Base-by-base conservation (phyloP, 257 asterid genomes). In the Solanum chiquidenum region DNA sequence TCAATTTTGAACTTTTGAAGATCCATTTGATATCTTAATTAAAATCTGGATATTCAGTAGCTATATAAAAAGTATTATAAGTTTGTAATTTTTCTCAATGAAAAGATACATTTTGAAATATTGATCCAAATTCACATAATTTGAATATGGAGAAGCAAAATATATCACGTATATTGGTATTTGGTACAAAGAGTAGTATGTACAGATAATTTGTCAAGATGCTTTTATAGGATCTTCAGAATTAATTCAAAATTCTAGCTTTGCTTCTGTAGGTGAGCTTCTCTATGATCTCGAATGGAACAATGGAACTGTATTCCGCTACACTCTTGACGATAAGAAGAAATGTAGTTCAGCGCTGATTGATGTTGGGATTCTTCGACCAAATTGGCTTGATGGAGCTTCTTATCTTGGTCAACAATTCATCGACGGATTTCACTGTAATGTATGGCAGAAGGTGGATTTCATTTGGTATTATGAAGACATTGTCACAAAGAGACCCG, bases 381-480 rank as follows among this genome's bases (percentile, higher is more conserved):
- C 98, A 1, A 86, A 93, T 89, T 94, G 93, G 91, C 97, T 94
- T 12, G 89, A 90, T 3, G 98, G 93, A 34, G 98, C 96, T 11
- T 92, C 69, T 4, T 95, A 92, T 88, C 86, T 90, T 25, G 97
- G 98, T 9, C 95, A 88, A 88, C 90, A 85, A 49, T 73, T 42
- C 25, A 84, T 72, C 85, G 98, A 95, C n/a, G 98, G 98, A 1
- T 95, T 95, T 34, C 90, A 92, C 10, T 95, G 98, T 69, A 93
- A 93, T 89, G 94, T 92, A 27, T 94, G 98, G 98, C 91, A 92
- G 73, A 95, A 95, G 75, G 96, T 88, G 2, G 97, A 92, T 71
- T 93, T 95, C 88, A 90, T 95, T 74, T 86, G 91, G 92, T 95
- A 94, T 79, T 95, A 95, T 9, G 97, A 95, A 86, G 97, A 94